Base-by-base conservation (phyloP, 345 rosid genomes). In the Brassica cretica region DNA sequence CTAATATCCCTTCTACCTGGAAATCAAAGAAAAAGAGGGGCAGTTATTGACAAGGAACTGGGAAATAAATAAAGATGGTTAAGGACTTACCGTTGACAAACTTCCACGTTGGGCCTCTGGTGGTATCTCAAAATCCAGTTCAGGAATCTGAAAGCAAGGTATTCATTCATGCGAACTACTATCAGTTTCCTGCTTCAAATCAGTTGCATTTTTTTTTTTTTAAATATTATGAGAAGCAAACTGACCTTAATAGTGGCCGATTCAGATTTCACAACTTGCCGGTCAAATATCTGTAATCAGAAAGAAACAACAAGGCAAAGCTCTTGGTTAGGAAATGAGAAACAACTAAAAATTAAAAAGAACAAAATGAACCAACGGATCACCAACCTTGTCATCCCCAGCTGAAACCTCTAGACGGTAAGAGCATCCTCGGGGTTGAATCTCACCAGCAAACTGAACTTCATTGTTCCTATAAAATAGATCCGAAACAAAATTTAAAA, bases 51-150 rank as follows among this genome's bases (percentile, higher is more conserved):
- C 37, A 77, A 35, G n/a, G 19, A 24, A 8, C 56, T n/a, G 18
- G 12, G 16, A 16, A 35, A 63, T 3, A 32, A 8, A 8, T 51
- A 64, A 32, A 35, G 18, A 77, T 18, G 44, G 15, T 10, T 41
- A 25, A 84, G 58, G 61, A 81, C 14, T 79, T 92, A 94, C 97
- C 4, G 98, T 92, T 16, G 98, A 94, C 76, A 94, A 82, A 80
- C 89, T 91, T 80, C 98, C 98, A 53, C 87, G 88, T 72, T 92
- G 98, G 78, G 98, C 91, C 93, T 92, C 98, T n/a, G 96, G 87
- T 56, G 98, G 98, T 82, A 94, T 93, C 84, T 94, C 98, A 78
- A 94, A 94, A 72, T 91, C 91, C 82, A 94, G 81, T 74, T 94
- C 96, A 70, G 97, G 97, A 81, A 94, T 91, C 98, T 94, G 84